phyloP scores from a whole-genome alignment of 2,329 filamentous ascomycete genomes.

The Colletotrichum spaethianum region DNA sequence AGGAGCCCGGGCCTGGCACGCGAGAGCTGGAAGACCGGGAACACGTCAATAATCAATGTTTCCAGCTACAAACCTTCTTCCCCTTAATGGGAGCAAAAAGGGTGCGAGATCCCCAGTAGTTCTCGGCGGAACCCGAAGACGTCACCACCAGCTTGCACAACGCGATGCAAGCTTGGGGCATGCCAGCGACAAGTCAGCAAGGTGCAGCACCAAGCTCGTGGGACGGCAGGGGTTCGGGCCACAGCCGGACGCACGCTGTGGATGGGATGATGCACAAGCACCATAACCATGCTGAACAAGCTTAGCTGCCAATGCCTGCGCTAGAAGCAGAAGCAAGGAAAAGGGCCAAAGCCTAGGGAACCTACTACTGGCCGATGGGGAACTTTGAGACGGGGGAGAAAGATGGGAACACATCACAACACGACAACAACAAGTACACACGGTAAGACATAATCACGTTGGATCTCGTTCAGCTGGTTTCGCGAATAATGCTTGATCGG shows the following conservation, averaged over 20 bases:
- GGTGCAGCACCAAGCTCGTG: constrained; percentile 33
- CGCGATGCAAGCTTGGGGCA: constrained; percentile 13
- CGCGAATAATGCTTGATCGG: constrained; percentile 24
- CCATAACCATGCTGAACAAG: constrained; percentile 29
- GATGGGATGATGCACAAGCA: constrained; percentile 25
- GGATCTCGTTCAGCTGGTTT: constrained; percentile 25
- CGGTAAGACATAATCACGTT: constrained; percentile 31
- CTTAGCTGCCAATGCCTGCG: constrained; percentile 28
- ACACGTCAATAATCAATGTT: constrained; percentile 14
- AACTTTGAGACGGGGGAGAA: constrained; percentile 5
- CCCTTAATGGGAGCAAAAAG: not conserved
- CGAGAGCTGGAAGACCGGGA: constrained; percentile 10
- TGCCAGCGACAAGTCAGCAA: constrained; percentile 32
- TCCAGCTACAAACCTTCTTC: constrained; percentile 12
- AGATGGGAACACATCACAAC: constrained; percentile 26
- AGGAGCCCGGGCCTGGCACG: not conserved
- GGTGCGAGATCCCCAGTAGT: not conserved
- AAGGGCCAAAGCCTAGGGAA: constrained; percentile 12
- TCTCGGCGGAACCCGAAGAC: constrained; percentile 29
- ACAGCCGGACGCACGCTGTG: constrained; percentile 17
- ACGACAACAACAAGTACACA: constrained; percentile 11
- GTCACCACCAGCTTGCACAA: constrained; percentile 26
- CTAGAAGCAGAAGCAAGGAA: constrained; percentile 40
- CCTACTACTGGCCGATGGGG: not conserved
- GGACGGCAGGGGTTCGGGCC: constrained; percentile 34